These are phyloP conservation scores for Talaromyces sp. DNA, from an alignment of 2,329 filamentous ascomycete genomes.

Conservation along the genomic window DNA sequence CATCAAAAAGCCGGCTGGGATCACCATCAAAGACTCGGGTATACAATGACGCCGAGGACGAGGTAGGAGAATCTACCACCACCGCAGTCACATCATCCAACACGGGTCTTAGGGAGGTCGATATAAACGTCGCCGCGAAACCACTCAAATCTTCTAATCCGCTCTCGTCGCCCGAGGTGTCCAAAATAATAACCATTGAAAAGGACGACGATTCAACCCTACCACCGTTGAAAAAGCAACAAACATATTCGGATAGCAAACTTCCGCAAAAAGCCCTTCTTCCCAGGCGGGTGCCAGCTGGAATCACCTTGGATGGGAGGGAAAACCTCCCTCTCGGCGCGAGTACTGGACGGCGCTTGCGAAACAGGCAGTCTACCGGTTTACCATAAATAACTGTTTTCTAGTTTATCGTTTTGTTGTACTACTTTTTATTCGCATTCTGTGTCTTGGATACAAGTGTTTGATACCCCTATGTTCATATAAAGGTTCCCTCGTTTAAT, in stretches of 20 bases:
- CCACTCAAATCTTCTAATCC: constrained; percentile 12
- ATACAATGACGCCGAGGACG: constrained; percentile 46
- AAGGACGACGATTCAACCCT: constrained; percentile 26
- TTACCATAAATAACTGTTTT: neutral
- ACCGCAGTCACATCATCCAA: constrained; percentile 28
- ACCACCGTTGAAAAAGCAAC: constrained; percentile 18
- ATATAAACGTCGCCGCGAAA: constrained; percentile 42
- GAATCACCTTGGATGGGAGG: constrained; percentile 37
- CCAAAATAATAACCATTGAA: constrained; percentile 16
- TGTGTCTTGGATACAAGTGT: constrained; percentile 7
- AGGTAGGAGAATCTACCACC: constrained; percentile 28
- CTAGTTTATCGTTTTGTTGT: neutral
- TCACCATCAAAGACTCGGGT: constrained; percentile 48
- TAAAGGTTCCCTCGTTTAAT: neutral
- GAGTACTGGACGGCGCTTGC: constrained; percentile 25
- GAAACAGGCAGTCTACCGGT: constrained; percentile 25
- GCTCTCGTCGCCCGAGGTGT: constrained; percentile 9
- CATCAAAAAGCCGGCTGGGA: constrained; percentile 18
- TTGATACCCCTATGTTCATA: neutral
- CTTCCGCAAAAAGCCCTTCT: constrained; percentile 33
- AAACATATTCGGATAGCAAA: constrained; percentile 30
- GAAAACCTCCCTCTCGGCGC: constrained; percentile 35
- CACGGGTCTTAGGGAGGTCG: constrained; percentile 47
- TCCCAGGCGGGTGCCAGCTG: constrained; percentile 32
- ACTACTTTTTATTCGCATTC: constrained; percentile 12